Base-by-base conservation (phyloP, 2,329 filamentous ascomycete species). In the Passalora sequoiae region DNA sequence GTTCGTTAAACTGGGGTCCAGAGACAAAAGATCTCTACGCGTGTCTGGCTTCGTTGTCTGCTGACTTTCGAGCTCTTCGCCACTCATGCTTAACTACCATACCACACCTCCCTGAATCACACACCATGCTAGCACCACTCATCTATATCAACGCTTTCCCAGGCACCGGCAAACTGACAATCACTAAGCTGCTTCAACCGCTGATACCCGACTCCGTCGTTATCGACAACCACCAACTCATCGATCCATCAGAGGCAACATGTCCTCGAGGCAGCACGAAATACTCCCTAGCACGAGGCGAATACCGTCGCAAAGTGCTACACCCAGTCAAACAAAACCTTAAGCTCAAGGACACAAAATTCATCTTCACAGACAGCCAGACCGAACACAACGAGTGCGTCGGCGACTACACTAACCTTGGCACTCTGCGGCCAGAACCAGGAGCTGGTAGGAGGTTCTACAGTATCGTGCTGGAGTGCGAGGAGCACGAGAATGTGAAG, bases 101-200 rank as follows among this genome's bases (percentile, higher is more conserved):
- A n/a, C n/a, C n/a, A n/a, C n/a, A n/a, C n/a, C n/a, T n/a, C n/a
- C n/a, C n/a, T n/a, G n/a, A n/a, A 30, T 15, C 28, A 30, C 4
- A 5, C 25, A 43, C 24, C 24, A 40, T 40, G 30, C 38, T 38
- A 16, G 43, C 43, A 7, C 25, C 28, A 3, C 25, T 46, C 17
- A 30, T 46, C 37, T 46, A 41, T 22, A 40, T 46, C 43, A 46
- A 46, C 43, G 43, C 36, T 16, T 46, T 16, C 15, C 43, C 43
- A 12, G 37, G 43, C 15, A 28, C 39, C 10, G 43, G 43, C 19
- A 46, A 46, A 21, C 20, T 46, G 13, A 46, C 43, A 3, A 39
- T 46, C 2, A 38, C 43, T 12, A 17, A 17, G n/a, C 19, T n/a
- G 6, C 22, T 46, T 4, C 37, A 40, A 37, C 9, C 21, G 4